phyloP scores from a whole-genome alignment of 495 filamentous ascomycete genomes.

The Achaetomiella virescens region DNA sequence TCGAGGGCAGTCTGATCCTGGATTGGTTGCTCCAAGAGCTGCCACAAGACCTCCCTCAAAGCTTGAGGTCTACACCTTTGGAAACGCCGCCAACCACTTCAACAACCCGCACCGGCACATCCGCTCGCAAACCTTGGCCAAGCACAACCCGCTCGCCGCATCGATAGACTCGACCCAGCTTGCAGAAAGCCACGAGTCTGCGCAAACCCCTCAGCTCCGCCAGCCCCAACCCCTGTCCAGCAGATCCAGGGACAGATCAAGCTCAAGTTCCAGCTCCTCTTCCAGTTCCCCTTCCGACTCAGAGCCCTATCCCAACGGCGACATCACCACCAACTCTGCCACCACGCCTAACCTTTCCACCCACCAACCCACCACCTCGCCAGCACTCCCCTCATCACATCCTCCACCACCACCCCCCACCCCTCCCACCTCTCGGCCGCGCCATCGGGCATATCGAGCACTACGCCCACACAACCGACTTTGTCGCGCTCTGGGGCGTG shows the following conservation, averaged over 20 bases:
- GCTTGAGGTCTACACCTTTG: slow-evolving; percentile 83
- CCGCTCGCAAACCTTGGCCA: slow-evolving; percentile 18
- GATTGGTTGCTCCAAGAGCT: slow-evolving; percentile 78
- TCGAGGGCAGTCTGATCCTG: slow-evolving; percentile 65
- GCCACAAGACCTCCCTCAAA: slow-evolving; percentile 55
- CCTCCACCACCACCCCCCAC: slow-evolving; percentile 14
- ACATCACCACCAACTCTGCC: not conserved
- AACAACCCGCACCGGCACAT: slow-evolving; percentile 61
- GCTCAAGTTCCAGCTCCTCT: not conserved
- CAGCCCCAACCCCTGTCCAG: not conserved
- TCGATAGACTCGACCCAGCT: slow-evolving; percentile 21
- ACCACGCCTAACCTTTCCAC: too few relatives aligned
- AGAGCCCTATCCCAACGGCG: not conserved
- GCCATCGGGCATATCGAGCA: slow-evolving; percentile 75
- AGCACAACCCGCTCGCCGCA: slow-evolving; percentile 20
- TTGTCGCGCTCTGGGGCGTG: slow-evolving; percentile 70
- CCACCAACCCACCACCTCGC: too few relatives aligned
- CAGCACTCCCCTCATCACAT: slow-evolving; percentile 4
- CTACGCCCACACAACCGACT: slow-evolving; percentile 71
- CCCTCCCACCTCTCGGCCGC: slow-evolving; percentile 30
- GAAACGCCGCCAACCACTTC: slow-evolving; percentile 79
- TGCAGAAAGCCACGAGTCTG: not conserved
- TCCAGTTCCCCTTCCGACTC: not conserved
- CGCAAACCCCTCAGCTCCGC: not conserved
- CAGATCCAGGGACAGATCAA: not conserved